A percentile compares a stretch with the other conserved stretches of the same genome.
These are phyloP conservation scores for Lactifluus pinguis DNA, from an alignment of 768 basidiomycete species.

Conservation along the genomic window DNA sequence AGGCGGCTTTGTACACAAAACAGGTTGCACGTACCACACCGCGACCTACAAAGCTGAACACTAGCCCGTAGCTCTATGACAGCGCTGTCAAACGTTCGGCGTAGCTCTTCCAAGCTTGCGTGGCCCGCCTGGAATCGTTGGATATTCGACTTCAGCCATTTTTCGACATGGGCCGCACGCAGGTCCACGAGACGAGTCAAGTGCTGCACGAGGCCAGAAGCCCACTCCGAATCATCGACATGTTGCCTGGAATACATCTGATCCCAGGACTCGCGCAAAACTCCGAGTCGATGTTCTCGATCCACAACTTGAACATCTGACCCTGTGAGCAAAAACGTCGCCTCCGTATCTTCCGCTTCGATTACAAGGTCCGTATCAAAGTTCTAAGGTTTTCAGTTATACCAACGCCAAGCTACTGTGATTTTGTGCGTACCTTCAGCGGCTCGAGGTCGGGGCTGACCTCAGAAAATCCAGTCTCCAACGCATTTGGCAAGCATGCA, in stretches of 20 bases:
- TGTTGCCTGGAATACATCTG: conserved; percentile 27
- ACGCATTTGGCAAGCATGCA: conserved; percentile 36
- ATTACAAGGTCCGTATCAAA: conserved; percentile 41
- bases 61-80: conserved; percentile 38
- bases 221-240: conserved; percentile 36
- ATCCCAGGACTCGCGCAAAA: conserved; percentile 27
- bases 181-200: conserved; percentile 33
- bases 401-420: not conserved
- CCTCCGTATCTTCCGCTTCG: conserved; percentile 29
- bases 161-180: conserved; percentile 38
- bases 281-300: conserved; percentile 23
- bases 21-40: conserved; percentile 41
- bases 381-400: conserved; percentile 30
- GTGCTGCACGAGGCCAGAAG: conserved; percentile 29
- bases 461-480: conserved; percentile 40
- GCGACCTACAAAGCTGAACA: conserved; percentile 41
- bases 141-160: conserved; percentile 45
- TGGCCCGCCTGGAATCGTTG: conserved; percentile 37
- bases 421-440: conserved; percentile 35
- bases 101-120: conserved; percentile 38
- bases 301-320: conserved; percentile 15
- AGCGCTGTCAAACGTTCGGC: conserved; percentile 35
- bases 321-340: conserved; percentile 28
- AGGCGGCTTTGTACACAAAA: conserved; percentile 37
- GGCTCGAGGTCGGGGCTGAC: conserved; percentile 37